These are phyloP conservation scores for maize (Zea mays) DNA, from an alignment of 176 grass and related monocot species.

Conservation along the genomic window Zm-B73-REFERENCE-NAM-5.0 NC_050098.1:5736001-5736500, in stretches of 20 bases:
- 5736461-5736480: not conserved
- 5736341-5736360: conserved; percentile 24
- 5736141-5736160: not conserved
- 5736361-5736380: conserved; percentile 3
- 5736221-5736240: too few relatives aligned
- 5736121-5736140: not conserved
- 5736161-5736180: not conserved
- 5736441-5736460: not conserved
- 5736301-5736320: too few relatives aligned
- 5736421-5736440: conserved; percentile 13
- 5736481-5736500: not conserved
- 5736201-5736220: too few relatives aligned
- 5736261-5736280: too few relatives aligned
- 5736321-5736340: too few relatives aligned
- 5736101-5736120: too few relatives aligned
- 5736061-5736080: too few relatives aligned
- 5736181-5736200: not conserved
- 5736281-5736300: too few relatives aligned
- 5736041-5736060: not conserved
- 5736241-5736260: too few relatives aligned
- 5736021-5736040: conserved; percentile 7
- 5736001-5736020: not conserved
- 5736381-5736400: not conserved
- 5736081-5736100: too few relatives aligned
- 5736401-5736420: conserved; percentile 23